Evolutionary conservation across 2,329 filamentous ascomycete genomes (phyloP).

Genomic region (Diaporthe sp.): DNA sequence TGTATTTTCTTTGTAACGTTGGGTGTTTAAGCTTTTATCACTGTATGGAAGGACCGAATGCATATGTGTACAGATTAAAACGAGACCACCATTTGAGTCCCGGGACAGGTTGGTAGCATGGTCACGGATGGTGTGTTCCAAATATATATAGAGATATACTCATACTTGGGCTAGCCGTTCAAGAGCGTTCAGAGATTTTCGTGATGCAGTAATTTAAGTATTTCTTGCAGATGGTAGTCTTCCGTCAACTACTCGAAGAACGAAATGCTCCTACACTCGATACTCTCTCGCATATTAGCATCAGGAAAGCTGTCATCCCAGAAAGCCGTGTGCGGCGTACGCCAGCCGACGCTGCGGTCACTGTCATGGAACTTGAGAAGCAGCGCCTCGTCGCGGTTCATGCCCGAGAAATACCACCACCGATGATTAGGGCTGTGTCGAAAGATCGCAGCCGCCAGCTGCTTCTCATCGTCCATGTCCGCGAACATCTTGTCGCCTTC

Average conservation of each 20-base stretch:
- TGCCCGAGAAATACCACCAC: conserved; percentile 19
- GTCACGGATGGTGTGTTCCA: no score
- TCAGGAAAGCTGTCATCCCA: conserved; percentile 40
- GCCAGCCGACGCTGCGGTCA: conserved; percentile 37
- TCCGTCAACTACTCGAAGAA: conserved; percentile 1
- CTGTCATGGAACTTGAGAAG: conserved; percentile 41
- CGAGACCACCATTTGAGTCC: no score
- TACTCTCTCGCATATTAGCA: conserved; percentile 39
- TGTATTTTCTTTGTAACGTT: no score
- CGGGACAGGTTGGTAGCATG: no score
- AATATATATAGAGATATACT: no score
- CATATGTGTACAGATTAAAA: no score
- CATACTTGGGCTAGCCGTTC: no score
- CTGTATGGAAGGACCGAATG: no score
- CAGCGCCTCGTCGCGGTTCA: neutral
- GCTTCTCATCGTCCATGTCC: conserved; percentile 37
- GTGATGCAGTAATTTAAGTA: neutral
- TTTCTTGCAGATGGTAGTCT: neutral
- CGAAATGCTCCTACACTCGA: conserved; percentile 34
- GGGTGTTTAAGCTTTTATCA: no score
- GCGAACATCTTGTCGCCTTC: conserved; percentile 47
- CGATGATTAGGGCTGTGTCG: conserved; percentile 31
- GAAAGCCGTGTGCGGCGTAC: conserved; percentile 40
- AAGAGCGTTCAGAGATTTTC: no score
- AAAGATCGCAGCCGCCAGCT: conserved; percentile 40